Percentiles rank a stretch among this genome's conserved stretches.
These are phyloP conservation scores for Fomitopsis pulvina DNA, from an alignment of 768 basidiomycete genomes.

Conservation along the genomic window DNA sequence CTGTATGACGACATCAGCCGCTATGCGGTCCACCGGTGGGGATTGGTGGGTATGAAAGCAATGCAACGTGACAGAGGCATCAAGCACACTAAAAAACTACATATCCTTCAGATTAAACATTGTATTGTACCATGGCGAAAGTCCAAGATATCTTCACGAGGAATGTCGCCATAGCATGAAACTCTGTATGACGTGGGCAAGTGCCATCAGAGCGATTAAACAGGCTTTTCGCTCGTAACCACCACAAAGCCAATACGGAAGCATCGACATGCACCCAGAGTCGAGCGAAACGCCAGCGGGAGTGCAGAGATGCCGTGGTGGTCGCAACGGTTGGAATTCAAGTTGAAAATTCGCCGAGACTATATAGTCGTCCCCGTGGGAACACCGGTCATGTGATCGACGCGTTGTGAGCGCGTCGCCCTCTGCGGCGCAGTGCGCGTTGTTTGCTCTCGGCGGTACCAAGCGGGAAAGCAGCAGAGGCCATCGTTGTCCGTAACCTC, in stretches of 20 bases:
- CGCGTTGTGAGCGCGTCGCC: no score
- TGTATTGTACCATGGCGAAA: no score
- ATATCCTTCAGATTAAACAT: no score
- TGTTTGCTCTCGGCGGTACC: not conserved
- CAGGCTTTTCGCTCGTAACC: slow-evolving; percentile 55
- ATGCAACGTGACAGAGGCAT: no score
- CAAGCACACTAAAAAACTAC: no score
- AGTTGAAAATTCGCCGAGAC: not conserved
- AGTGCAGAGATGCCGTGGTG: slow-evolving; percentile 40
- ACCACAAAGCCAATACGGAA: slow-evolving; percentile 24
- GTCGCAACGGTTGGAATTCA: slow-evolving; percentile 32
- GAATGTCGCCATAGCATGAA: slow-evolving; percentile 79
- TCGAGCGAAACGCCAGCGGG: slow-evolving; percentile 57
- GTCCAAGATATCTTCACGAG: no score
- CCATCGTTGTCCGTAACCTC: not conserved
- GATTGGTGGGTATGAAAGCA: no score
- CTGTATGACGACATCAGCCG: no score
- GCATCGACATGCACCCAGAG: slow-evolving; percentile 40
- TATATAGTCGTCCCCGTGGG: not conserved
- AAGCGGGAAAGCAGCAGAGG: not conserved
- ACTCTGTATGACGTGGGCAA: slow-evolving; percentile 68
- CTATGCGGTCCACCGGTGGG: no score
- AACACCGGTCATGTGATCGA: not conserved
- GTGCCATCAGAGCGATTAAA: slow-evolving; percentile 82
- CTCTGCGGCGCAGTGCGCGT: no score